These are phyloP conservation scores for Ustanciosporium gigantosporum DNA, from an alignment of 1,284 basidiomycete genomes.

Conservation along the genomic window DNA sequence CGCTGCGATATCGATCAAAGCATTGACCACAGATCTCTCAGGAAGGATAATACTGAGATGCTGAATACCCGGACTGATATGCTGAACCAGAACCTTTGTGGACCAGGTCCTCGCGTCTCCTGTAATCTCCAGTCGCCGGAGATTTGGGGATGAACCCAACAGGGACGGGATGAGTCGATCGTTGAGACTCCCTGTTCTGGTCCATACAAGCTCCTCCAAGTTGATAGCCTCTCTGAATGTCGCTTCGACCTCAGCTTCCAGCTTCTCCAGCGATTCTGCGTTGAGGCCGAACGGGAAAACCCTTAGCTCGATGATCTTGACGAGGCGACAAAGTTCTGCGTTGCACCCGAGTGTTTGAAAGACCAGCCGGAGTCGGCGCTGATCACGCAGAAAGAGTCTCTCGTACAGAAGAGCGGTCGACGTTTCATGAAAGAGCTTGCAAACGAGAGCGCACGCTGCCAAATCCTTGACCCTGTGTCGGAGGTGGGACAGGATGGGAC, in stretches of 20 bases:
- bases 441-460: constrained; percentile 42
- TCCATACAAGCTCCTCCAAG: constrained; percentile 51
- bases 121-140: constrained; percentile 47
- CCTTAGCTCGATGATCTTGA: constrained; percentile 49
- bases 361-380: constrained; percentile 44
- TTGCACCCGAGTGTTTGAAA: constrained; percentile 38
- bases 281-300: constrained; percentile 55
- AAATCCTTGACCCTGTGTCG: constrained; percentile 44
- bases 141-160: constrained; percentile 15
- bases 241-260: constrained; percentile 43
- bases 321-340: constrained; percentile 31
- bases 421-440: constrained; percentile 17
- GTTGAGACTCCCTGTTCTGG: constrained; percentile 54
- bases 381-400: constrained; percentile 53
- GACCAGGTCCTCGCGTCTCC: constrained; percentile 50
- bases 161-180: constrained; percentile 42
- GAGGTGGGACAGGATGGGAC: constrained; percentile 36
- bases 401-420: constrained; percentile 52
- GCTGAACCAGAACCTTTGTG: constrained; percentile 27
- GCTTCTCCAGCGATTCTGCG: constrained; percentile 48
- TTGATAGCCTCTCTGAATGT: constrained; percentile 30
- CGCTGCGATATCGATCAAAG: constrained; percentile 25
- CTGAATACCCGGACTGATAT: constrained; percentile 21
- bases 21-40: constrained; percentile 19
- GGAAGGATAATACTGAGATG: constrained; percentile 34